phyloP scores from a whole-genome alignment of 2,329 filamentous ascomycete species.

The Penicillium sp. region DNA sequence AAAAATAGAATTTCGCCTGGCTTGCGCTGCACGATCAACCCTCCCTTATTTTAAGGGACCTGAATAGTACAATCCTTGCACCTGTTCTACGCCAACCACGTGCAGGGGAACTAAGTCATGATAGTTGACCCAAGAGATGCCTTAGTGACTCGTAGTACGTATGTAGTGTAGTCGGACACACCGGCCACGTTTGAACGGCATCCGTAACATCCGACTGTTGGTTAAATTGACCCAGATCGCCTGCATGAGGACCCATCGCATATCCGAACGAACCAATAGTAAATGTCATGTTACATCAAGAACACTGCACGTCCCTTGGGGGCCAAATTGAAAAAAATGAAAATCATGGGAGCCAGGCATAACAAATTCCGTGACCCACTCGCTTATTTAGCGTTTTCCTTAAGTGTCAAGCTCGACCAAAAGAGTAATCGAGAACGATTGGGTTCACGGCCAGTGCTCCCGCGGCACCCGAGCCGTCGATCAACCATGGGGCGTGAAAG shows the following conservation, averaged over 20 bases:
- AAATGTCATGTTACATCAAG: not conserved
- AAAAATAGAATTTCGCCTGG: not conserved
- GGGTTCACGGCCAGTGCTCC: not conserved
- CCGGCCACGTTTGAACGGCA: not conserved
- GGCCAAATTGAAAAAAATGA: not conserved
- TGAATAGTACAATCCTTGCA: not conserved
- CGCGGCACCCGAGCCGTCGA: conserved; percentile 5
- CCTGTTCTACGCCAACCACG: not conserved
- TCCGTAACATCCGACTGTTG: not conserved
- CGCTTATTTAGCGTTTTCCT: not conserved
- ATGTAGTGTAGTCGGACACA: too few relatives aligned
- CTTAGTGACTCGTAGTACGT: not conserved
- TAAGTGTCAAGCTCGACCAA: not conserved
- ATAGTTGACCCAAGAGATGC: not conserved
- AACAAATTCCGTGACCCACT: not conserved
- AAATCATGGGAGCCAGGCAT: not conserved
- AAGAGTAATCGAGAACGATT: not conserved
- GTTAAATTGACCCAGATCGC: not conserved
- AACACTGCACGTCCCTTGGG: not conserved
- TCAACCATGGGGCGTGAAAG: not conserved
- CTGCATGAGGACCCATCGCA: not conserved
- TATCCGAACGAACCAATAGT: not conserved
- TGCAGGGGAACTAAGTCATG: not conserved
- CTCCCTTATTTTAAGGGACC: not conserved
- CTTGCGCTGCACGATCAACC: not conserved